phyloP scores from a whole-genome alignment of 805 yeast species.

The Metschnikowia aberdeeniae region DNA sequence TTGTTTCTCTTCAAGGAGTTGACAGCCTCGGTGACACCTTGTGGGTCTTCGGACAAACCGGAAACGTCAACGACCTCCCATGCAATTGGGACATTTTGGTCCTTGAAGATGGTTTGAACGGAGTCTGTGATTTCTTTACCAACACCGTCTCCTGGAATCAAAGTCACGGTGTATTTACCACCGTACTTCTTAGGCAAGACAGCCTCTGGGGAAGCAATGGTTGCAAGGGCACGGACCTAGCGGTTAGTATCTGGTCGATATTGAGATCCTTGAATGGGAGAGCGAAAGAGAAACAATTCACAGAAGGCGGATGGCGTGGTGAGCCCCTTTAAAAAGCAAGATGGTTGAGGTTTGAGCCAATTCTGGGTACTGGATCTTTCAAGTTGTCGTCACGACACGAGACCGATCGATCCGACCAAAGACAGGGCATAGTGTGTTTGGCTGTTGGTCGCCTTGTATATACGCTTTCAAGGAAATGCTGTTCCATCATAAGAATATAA shows the following conservation, averaged over 20 bases:
- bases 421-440: too few species aligned
- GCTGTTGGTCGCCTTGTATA: too few species aligned
- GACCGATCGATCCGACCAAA: too few species aligned
- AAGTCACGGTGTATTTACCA: slow-evolving; percentile 88
- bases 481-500: not conserved
- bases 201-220: slow-evolving; percentile 56
- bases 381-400: too few species aligned
- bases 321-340: too few species aligned
- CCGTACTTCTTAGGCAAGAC: slow-evolving; percentile 89
- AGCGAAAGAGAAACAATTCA: not conserved
- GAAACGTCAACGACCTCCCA: slow-evolving; percentile 65
- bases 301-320: too few species aligned
- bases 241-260: slow-evolving; percentile 24
- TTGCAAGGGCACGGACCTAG: slow-evolving; percentile 46
- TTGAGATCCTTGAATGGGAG: not conserved
- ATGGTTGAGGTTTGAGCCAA: too few species aligned
- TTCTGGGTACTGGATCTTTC: too few species aligned
- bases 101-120: slow-evolving; percentile 82
- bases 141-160: slow-evolving; percentile 97
- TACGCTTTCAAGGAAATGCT: too few species aligned
- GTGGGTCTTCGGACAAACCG: slow-evolving; percentile 36
- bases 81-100: slow-evolving; percentile 86
- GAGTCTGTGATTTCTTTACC: slow-evolving; percentile 95
- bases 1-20: slow-evolving; percentile 91
- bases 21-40: slow-evolving; percentile 76